Evolutionary conservation across 352 stramenopile genomes (phyloP), one percentile per base, ranked within the genome.

Genomic region (Phytophthora megakarya): DNA sequence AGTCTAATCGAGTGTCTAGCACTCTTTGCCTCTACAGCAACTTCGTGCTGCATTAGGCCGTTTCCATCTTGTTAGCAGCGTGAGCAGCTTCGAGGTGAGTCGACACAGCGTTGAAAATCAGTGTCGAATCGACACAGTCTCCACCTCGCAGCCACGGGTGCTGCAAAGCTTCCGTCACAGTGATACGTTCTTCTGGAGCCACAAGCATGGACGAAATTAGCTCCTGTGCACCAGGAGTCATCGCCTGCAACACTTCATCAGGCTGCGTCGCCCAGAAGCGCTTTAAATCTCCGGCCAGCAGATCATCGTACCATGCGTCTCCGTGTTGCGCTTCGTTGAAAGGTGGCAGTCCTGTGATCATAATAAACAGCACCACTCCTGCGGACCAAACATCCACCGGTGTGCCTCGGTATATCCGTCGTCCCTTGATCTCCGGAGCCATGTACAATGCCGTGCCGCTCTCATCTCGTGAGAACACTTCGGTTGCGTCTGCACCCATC

Each of bases 311-410:
- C 86, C 82, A 93, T 62, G 70, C 89, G 51, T 97, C 88, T 38
- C 77, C 87, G 21, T 67, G 67, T 15, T 76, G 59, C 13, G 88
- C 87, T 25, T 83, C 66, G 48, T 96, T 85, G 61, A 97, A 97
- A 23, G 92, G 92, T 23, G 90, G 89, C 59, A 95, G 84, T 35
- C 89, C 88, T 46, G 89, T 95, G 25, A 97, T 65, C 57, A 98
- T 76, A 66, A 97, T 96, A 70, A 97, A 98, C 9, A 97, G 69
- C 57, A 97, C 90, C 22, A 97, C 88, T 44, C 89, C 92, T 1
- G 84, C 78, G 0, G 86, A 92, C 90, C 92, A 98, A 15, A 97
- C 79, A 68, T 98, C 92, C 22, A 92, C 82, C 0, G 89, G 76
- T n/a, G 80, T 82, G 25, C 75, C 82, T 43, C 91, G 86, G 66